Evolutionary conservation across 2,329 filamentous ascomycete species (phyloP).

Genomic region (Talaromyces sp.): DNA sequence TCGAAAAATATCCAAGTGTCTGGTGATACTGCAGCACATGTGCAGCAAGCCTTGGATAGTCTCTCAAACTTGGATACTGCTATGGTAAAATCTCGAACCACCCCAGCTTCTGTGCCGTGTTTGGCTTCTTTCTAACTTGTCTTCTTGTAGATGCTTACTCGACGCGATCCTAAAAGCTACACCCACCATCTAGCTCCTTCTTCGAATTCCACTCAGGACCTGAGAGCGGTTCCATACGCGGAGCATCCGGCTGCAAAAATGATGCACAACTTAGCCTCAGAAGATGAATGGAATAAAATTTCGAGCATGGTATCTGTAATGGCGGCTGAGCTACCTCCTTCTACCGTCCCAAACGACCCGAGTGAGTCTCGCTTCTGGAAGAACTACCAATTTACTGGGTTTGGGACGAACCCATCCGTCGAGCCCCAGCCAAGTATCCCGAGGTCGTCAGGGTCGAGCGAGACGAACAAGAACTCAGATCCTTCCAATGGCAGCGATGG

Average conservation of each 20-base stretch:
- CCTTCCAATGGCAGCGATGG: background rate
- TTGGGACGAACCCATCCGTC: background rate
- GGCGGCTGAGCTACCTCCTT: background rate
- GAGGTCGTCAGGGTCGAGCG: background rate
- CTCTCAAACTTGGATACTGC: constrained; percentile 24
- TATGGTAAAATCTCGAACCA: constrained; percentile 18
- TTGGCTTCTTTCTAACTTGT: background rate
- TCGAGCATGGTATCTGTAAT: background rate
- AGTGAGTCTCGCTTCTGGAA: constrained; percentile 1
- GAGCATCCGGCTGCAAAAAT: background rate
- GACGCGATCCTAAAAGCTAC: background rate
- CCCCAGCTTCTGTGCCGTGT: background rate
- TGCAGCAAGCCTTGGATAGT: constrained; percentile 25
- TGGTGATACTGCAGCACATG: constrained; percentile 18
- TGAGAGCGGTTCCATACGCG: background rate
- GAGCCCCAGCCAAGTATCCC: background rate
- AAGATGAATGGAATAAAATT: background rate
- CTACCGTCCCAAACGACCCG: background rate
- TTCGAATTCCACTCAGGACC: background rate
- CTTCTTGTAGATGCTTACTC: background rate
- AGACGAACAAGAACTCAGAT: background rate
- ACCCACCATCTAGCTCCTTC: constrained; percentile 4
- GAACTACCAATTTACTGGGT: background rate
- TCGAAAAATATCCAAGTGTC: constrained; percentile 22
- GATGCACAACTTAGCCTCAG: background rate